Conservation (phyloP, 495 filamentous ascomycete species). For the Podospora australis region DNA sequence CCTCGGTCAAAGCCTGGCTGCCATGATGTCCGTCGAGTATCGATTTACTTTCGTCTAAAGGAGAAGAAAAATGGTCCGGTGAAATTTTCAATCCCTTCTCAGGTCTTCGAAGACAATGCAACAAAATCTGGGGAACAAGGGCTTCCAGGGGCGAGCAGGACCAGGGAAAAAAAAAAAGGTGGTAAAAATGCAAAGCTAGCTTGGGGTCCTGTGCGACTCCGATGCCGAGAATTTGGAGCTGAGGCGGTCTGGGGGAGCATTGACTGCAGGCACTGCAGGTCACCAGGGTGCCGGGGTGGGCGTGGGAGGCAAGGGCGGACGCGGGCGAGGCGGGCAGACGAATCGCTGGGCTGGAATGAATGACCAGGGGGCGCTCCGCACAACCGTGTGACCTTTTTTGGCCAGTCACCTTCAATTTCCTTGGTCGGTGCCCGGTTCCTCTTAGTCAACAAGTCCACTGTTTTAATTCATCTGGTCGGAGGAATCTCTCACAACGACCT, state of each 20-base stretch:
- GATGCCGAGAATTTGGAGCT: conserved; percentile 17
- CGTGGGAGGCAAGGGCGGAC: conserved; percentile 6
- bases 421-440: conserved; percentile 17
- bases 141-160: conserved; percentile 13
- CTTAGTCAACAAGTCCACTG: conserved; percentile 16
- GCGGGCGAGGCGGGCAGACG: conserved; percentile 15
- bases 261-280: conserved; percentile 15
- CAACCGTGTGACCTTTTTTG: conserved; percentile 23
- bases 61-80: not conserved
- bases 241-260: conserved; percentile 20
- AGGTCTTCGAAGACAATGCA: not conserved
- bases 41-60: not conserved
- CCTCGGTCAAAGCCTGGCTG: not conserved
- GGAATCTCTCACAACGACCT: no score
- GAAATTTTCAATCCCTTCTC: not conserved
- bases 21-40: not conserved
- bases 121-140: not conserved
- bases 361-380: conserved; percentile 7
- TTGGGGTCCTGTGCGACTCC: conserved; percentile 15
- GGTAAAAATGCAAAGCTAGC: conserved; percentile 9
- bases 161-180: conserved; percentile 8
- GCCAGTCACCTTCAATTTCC: conserved; percentile 21
- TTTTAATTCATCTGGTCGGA: no score
- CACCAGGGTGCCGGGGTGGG: conserved; percentile 10
- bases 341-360: conserved; percentile 17